Evolutionary conservation across 1,284 basidiomycete species (phyloP).

Genomic region (Rhodotorula sp.): DNA sequence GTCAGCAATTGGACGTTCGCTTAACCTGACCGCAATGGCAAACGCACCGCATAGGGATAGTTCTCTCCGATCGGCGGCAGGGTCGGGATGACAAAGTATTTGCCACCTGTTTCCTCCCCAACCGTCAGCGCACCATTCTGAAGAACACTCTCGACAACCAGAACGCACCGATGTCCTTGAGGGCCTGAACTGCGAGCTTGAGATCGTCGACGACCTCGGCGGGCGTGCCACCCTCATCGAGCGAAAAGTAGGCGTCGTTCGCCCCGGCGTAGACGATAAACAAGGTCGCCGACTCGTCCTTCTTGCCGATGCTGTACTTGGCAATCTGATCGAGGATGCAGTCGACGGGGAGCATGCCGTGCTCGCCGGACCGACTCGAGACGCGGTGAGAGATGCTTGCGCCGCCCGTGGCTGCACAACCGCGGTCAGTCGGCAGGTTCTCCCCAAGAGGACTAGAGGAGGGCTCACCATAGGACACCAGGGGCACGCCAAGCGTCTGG

Average conservation of each 20-base stretch:
- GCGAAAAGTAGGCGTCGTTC: constrained; percentile 25
- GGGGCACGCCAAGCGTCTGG: constrained; percentile 12
- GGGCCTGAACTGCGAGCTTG: constrained; percentile 3
- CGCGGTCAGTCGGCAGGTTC: neutral
- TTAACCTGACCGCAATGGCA: too few relatives aligned
- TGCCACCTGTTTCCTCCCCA: constrained; percentile 5
- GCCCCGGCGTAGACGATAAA: constrained; percentile 27
- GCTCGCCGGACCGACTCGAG: constrained; percentile 13
- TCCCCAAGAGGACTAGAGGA: neutral
- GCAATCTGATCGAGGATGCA: constrained; percentile 27
- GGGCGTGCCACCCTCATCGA: constrained; percentile 9
- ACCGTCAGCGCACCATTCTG: neutral
- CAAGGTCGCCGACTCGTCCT: constrained; percentile 21
- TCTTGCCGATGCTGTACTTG: constrained; percentile 25
- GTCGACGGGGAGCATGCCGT: constrained; percentile 25
- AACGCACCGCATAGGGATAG: constrained; percentile 21
- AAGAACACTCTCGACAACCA: too few relatives aligned
- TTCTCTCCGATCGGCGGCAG: constrained; percentile 25
- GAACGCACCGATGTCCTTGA: constrained; percentile 19
- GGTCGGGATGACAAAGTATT: constrained; percentile 22
- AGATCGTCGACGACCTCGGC: constrained; percentile 16
- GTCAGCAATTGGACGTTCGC: neutral
- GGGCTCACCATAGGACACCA: constrained; percentile 15
- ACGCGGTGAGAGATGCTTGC: constrained; percentile 23
- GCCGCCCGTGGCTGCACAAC: constrained; percentile 15